Base-by-base conservation (phyloP, 495 filamentous ascomycete species). In the Talaromyces proteolyticus region DNA sequence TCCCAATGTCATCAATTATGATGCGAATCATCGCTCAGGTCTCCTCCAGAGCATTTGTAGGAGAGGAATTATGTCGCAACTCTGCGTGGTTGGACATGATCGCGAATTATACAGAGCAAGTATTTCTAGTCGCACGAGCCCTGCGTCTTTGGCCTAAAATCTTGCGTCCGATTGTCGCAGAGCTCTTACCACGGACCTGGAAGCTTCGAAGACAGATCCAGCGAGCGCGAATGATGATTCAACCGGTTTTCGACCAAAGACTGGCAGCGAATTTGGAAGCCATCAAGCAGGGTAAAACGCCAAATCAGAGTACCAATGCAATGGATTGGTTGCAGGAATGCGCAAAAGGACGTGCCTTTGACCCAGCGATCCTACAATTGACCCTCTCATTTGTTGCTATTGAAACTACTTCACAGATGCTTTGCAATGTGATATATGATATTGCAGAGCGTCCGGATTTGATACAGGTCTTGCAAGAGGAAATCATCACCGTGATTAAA, bases 31-130 rank as follows among this genome's bases (percentile, higher is more conserved):
- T 79, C 24, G 69, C 71, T 10, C 68, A 68, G 12, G 57, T 74
- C 8, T 72, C 75, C 3, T 68, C 72, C 4, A 57, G 67, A 18
- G 60, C 75, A 12, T 78, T 80, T 46, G 54, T 77, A 6, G 76
- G 76, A 23, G 55, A 51, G 0, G 58, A 62, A 0, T 45, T 76
- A 7, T 73, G 70, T 48, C 67, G 67, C 6, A 68, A 78, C 47
- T 54, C 58, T 6, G 60, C 62, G 0, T 70, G 75, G 58, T 57
- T 78, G 6, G 54, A 60, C 5, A 55, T 65, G 2, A 66, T 63
- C 1, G 61, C 68, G 41, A 58, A 60, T 3, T 79, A 70, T 50
- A 70, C 73, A 1, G 47, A 63, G 11, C 61, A 62, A 38, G 47
- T 74, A 3, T 68, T 72, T 7, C 34, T 64, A 8, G 59, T 51